Evolutionary conservation across 2,329 filamentous ascomycete genomes (phyloP).

Genomic region (Neocatenulostroma microsporum): DNA sequence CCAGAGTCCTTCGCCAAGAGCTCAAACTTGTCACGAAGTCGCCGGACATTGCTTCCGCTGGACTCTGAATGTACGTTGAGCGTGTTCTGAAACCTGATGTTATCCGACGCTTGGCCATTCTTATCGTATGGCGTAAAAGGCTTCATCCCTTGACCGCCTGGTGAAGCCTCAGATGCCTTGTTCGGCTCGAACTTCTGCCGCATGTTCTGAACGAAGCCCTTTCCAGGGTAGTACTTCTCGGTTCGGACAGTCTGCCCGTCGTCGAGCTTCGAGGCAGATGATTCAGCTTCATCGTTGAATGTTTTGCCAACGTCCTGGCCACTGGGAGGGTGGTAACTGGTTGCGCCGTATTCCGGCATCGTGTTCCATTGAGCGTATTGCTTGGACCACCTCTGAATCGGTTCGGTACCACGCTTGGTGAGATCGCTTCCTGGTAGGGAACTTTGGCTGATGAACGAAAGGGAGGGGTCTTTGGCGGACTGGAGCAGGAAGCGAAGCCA

Average conservation of each 20-base stretch:
- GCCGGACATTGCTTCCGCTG: too few species aligned
- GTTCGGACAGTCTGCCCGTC: neutral
- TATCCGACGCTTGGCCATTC: neutral
- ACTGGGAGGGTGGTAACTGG: neutral
- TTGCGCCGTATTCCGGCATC: neutral
- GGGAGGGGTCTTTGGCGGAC: neutral
- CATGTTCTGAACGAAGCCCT: neutral
- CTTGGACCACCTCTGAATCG: too few species aligned
- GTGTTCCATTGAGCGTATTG: neutral
- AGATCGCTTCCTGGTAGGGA: too few species aligned
- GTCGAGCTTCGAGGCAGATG: neutral
- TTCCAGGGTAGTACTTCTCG: neutral
- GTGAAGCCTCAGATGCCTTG: neutral
- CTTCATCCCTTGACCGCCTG: neutral
- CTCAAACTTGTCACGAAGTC: too few species aligned
- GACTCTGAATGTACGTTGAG: too few species aligned
- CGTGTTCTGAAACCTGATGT: too few species aligned
- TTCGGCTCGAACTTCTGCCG: neutral
- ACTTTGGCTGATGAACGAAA: neutral
- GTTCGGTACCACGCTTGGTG: too few species aligned
- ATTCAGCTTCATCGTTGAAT: neutral
- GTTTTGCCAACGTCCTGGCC: neutral
- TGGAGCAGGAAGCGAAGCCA: constrained; percentile 1
- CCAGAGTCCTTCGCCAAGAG: neutral
- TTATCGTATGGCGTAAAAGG: neutral